Conservation (phyloP, 2,329 filamentous ascomycete genomes). For the Orbilia brochopaga region DNA sequence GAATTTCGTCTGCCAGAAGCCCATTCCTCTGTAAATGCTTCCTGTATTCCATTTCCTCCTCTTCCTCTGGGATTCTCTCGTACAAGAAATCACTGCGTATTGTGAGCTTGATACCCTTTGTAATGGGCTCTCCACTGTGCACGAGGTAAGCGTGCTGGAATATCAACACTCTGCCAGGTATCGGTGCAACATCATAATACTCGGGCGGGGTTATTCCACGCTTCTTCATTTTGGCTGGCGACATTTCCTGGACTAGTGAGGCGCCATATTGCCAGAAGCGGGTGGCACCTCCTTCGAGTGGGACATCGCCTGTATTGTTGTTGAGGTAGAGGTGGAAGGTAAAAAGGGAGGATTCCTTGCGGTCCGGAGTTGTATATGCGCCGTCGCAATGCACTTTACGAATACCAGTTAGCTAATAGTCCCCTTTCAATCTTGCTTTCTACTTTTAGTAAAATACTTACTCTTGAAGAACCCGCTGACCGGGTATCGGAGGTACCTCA, state of each 20-base stretch:
- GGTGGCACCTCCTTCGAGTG: slow-evolving; percentile 46
- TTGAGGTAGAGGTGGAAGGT: slow-evolving; percentile 52
- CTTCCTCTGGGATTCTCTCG: slow-evolving; percentile 32
- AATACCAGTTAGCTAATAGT: background rate
- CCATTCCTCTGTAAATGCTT: slow-evolving; percentile 46
- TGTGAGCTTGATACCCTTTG: slow-evolving; percentile 47
- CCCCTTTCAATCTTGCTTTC: background rate
- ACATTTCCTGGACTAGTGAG: slow-evolving; percentile 15
- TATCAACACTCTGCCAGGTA: slow-evolving; percentile 50
- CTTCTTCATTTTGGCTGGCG: slow-evolving; percentile 23
- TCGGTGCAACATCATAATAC: slow-evolving; percentile 47
- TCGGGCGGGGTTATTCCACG: slow-evolving; percentile 12
- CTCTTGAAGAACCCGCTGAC: slow-evolving; percentile 51
- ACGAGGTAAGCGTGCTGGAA: slow-evolving; percentile 51
- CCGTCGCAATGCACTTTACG: slow-evolving; percentile 51
- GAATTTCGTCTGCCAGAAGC: slow-evolving; percentile 41
- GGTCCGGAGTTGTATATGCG: slow-evolving; percentile 48
- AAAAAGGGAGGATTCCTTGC: slow-evolving; percentile 45
- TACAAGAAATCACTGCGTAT: slow-evolving; percentile 51
- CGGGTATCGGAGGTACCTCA: slow-evolving; percentile 51
- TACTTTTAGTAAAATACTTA: slow-evolving; percentile 18
- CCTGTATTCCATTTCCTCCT: slow-evolving; percentile 41
- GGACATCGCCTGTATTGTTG: slow-evolving; percentile 35
- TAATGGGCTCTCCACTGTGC: slow-evolving; percentile 51
- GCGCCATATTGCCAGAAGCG: slow-evolving; percentile 45